Conservation (phyloP, 2,329 filamentous ascomycete species). For the Fusarium illudens region DNA sequence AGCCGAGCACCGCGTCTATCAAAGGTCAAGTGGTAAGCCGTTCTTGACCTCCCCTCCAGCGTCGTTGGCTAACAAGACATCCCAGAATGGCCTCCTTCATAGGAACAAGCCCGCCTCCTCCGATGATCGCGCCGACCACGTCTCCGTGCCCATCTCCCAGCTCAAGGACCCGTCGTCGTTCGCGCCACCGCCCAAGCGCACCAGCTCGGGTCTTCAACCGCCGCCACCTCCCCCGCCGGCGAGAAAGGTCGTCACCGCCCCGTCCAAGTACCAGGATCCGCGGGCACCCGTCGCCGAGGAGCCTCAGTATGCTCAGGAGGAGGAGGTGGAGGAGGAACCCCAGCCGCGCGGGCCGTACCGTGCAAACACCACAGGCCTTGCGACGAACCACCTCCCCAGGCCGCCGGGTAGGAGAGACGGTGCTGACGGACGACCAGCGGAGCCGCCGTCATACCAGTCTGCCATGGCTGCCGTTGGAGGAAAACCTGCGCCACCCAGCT, state of each 20-base stretch:
- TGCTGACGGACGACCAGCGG: slow-evolving; percentile 46
- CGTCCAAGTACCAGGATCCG: slow-evolving; percentile 48
- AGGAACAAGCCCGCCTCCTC: slow-evolving; percentile 49
- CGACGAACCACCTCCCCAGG: slow-evolving; percentile 73
- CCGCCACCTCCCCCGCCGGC: slow-evolving; percentile 39
- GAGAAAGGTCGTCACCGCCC: slow-evolving; percentile 43
- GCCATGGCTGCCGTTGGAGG: slow-evolving; percentile 37
- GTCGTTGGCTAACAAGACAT: slow-evolving; percentile 4
- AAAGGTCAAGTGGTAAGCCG: slow-evolving; percentile 55
- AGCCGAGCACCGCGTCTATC: slow-evolving; percentile 49
- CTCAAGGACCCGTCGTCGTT: slow-evolving; percentile 82
- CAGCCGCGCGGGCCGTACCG: slow-evolving; percentile 72
- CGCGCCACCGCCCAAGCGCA: slow-evolving; percentile 78
- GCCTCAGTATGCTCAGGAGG: slow-evolving; percentile 16
- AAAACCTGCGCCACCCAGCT: slow-evolving; percentile 58
- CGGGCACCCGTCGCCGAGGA: slow-evolving; percentile 28
- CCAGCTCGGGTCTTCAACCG: slow-evolving; percentile 47
- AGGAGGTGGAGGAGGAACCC: slow-evolving; percentile 43
- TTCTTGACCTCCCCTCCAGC: slow-evolving; percentile 4
- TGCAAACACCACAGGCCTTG: slow-evolving; percentile 74
- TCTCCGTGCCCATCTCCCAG: slow-evolving; percentile 69
- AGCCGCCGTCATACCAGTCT: slow-evolving; percentile 45
- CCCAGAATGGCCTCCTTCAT: slow-evolving; percentile 57
- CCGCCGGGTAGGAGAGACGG: slow-evolving; percentile 68
- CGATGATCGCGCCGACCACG: slow-evolving; percentile 46